These are phyloP conservation scores for Eurotiales sp. DNA, from an alignment of 2,329 filamentous ascomycete genomes.

Conservation along the genomic window DNA sequence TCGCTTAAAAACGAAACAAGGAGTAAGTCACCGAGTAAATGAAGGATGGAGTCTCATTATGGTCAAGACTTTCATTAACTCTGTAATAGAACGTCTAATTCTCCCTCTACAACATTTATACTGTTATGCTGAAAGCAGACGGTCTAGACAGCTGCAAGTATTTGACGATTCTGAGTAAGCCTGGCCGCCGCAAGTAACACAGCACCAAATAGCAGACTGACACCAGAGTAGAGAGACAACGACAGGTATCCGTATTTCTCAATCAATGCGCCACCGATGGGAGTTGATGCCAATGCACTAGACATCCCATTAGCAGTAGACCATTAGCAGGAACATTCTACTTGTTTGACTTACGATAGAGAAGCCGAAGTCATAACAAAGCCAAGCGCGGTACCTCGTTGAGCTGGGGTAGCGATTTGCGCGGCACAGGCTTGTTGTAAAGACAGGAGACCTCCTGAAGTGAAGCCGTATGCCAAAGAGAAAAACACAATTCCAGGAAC, in stretches of 20 bases:
- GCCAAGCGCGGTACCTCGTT: slow-evolving; percentile 43
- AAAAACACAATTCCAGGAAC: slow-evolving; percentile 45
- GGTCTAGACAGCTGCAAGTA: slow-evolving; percentile 18
- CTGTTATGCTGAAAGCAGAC: too few relatives aligned
- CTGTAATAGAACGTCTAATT: too few relatives aligned
- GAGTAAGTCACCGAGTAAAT: too few relatives aligned
- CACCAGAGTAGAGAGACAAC: slow-evolving; percentile 37
- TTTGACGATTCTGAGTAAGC: slow-evolving; percentile 17
- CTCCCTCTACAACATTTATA: too few relatives aligned
- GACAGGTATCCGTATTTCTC: slow-evolving; percentile 39
- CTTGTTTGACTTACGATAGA: slow-evolving; percentile 35
- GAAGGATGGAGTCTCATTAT: too few relatives aligned
- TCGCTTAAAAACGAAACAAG: too few relatives aligned
- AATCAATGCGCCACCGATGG: slow-evolving; percentile 41
- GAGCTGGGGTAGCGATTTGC: slow-evolving; percentile 36
- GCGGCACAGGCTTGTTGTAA: slow-evolving; percentile 47
- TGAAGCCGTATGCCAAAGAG: slow-evolving; percentile 45
- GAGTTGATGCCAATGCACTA: slow-evolving; percentile 40
- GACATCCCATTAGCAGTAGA: neutral
- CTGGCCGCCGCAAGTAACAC: slow-evolving; percentile 22
- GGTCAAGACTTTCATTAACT: too few relatives aligned
- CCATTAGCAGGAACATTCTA: neutral
- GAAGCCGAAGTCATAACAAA: slow-evolving; percentile 40
- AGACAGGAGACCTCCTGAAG: slow-evolving; percentile 45
- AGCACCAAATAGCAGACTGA: slow-evolving; percentile 30